Conservation (phyloP, 345 rosid species). For the Heritiera littoralis region DNA sequence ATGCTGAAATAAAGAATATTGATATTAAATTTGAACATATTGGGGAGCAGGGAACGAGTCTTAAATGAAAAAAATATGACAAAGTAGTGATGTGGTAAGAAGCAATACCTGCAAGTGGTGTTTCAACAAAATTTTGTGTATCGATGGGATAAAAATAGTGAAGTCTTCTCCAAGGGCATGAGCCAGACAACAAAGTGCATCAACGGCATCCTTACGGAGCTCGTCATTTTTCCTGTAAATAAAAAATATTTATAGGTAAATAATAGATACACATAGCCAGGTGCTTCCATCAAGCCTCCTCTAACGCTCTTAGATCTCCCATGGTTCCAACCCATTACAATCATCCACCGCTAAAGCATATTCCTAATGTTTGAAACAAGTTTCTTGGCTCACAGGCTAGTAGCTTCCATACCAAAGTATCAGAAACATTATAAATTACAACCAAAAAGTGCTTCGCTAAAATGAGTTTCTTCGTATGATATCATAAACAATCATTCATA, state of each 20-base stretch:
- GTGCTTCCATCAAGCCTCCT: slow-evolving; percentile 12
- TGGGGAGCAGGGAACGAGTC: neutral
- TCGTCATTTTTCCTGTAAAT: slow-evolving; percentile 79
- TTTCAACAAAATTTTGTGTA: slow-evolving; percentile 81
- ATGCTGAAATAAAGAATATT: slow-evolving; percentile 56
- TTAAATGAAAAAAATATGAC: neutral
- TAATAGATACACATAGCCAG: neutral
- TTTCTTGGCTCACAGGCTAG: neutral
- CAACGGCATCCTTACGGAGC: slow-evolving; percentile 91
- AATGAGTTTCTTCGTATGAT: neutral
- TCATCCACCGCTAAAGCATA: neutral
- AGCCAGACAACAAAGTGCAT: slow-evolving; percentile 97
- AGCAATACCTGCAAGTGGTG: slow-evolving; percentile 62
- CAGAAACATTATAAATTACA: neutral
- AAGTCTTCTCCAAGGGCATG: slow-evolving; percentile 98
- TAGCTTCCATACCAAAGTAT: neutral
- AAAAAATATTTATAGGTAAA: too few relatives aligned
- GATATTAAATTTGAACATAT: slow-evolving; percentile 10
- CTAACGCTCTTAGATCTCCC: neutral
- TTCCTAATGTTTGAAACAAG: neutral
- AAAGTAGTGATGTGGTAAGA: slow-evolving; percentile 12
- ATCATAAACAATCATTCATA: neutral
- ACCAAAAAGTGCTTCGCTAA: neutral
- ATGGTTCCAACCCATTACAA: neutral
- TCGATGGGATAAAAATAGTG: slow-evolving; percentile 87